Evolutionary conservation across 116 monocot genomes (phyloP).

Genomic region (Iris pallida): DNA sequence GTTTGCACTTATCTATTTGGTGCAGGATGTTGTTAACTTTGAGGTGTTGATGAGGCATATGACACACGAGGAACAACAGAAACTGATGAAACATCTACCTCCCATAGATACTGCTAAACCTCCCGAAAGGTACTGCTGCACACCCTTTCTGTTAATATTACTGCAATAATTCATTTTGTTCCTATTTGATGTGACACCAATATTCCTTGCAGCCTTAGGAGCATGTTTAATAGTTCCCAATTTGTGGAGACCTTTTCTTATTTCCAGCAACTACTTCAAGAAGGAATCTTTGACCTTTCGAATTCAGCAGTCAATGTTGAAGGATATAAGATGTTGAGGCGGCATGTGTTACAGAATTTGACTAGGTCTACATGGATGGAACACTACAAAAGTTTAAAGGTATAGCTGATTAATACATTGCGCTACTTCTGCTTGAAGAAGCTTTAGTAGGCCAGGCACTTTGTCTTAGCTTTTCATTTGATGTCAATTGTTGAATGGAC

Average conservation of each 20-base stretch:
- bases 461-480: no score
- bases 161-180: no score
- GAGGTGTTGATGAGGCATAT: constrained; percentile 31
- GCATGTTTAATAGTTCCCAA: constrained; percentile 49
- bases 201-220: constrained; percentile 42
- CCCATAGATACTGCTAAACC: constrained; percentile 27
- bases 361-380: constrained; percentile 58
- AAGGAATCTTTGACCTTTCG: constrained; percentile 57
- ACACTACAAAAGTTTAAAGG: constrained; percentile 41
- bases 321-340: constrained; percentile 40
- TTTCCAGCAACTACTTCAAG: constrained; percentile 50
- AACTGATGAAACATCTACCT: constrained; percentile 43
- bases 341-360: constrained; percentile 34
- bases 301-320: constrained; percentile 27
- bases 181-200: no score
- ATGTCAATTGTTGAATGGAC: background rate
- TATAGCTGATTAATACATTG: constrained; percentile 8
- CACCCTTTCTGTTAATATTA: background rate
- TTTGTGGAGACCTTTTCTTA: constrained; percentile 49
- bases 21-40: constrained; percentile 26
- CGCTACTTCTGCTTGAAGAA: no score
- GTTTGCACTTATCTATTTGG: no score
- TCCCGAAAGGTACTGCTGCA: constrained; percentile 23
- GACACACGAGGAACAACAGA: constrained; percentile 33
- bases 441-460: no score